phyloP scores from a whole-genome alignment of 106 monocot species.

The Phalaenopsis aphrodite region DNA sequence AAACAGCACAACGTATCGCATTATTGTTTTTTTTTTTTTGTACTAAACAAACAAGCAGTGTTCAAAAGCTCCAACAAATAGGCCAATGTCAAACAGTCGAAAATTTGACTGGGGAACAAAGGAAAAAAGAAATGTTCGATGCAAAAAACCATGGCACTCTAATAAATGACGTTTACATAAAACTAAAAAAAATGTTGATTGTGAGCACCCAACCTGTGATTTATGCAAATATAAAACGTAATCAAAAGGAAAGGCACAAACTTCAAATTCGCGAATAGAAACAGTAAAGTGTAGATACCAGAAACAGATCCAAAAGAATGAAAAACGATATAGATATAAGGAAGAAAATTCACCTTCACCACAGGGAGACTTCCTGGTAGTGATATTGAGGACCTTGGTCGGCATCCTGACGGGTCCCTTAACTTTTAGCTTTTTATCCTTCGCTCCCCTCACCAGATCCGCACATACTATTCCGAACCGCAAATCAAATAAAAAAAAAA shows the following conservation, averaged over 20 bases:
- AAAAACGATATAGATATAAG: neutral
- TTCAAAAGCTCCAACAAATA: too few species aligned
- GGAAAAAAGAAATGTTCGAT: too few species aligned
- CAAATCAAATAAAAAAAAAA: neutral
- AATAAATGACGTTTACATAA: too few species aligned
- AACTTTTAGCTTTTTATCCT: conserved; percentile 48
- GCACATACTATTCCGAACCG: conserved; percentile 27
- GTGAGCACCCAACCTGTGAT: too few species aligned
- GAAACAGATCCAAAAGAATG: neutral
- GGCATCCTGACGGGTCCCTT: conserved; percentile 82
- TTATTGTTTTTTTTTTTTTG: too few species aligned
- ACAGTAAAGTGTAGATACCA: neutral
- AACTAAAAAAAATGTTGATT: too few species aligned
- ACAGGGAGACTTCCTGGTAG: conserved; percentile 74
- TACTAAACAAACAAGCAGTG: too few species aligned
- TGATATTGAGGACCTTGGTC: conserved; percentile 69
- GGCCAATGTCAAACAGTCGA: too few species aligned
- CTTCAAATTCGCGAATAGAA: neutral
- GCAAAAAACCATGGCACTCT: too few species aligned
- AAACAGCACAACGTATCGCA: too few species aligned
- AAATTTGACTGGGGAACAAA: too few species aligned
- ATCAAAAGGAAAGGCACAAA: neutral
- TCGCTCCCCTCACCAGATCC: conserved; percentile 73
- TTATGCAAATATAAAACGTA: too few species aligned
- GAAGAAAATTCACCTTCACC: conserved; percentile 46